A percentile compares a stretch with the other conserved stretches of the same genome.
Conservation (phyloP, 441 rosid genomes). For the Manihot esculenta region DNA sequence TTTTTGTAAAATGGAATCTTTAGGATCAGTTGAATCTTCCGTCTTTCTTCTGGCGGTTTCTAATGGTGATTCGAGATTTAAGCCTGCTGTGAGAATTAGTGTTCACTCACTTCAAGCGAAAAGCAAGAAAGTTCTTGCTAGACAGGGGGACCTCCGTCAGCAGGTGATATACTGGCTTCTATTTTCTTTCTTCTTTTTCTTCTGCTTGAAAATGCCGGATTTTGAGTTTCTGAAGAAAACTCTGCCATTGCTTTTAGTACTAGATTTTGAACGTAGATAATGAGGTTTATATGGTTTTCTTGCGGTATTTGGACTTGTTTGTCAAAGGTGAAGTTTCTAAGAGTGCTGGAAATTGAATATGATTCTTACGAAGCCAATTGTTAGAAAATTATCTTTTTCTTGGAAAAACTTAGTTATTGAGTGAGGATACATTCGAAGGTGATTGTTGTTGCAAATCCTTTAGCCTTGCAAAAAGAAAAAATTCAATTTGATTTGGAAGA, state of each 20-base stretch:
- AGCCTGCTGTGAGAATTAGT: too few relatives aligned
- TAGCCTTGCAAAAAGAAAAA: too few relatives aligned
- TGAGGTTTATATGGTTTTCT: background rate
- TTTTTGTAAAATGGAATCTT: too few relatives aligned
- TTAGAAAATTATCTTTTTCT: background rate
- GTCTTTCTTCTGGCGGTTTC: too few relatives aligned
- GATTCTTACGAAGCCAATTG: background rate
- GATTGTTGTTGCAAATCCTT: too few relatives aligned
- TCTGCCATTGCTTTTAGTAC: background rate
- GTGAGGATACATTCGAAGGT: too few relatives aligned
- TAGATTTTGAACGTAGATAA: background rate
- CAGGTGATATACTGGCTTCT: constrained; percentile 44
- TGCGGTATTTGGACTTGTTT: background rate
- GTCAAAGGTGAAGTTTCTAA: background rate
- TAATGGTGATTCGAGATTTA: too few relatives aligned
- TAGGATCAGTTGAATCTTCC: too few relatives aligned
- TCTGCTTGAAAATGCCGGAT: background rate
- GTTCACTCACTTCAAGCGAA: too few relatives aligned
- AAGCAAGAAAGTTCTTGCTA: constrained; percentile 87
- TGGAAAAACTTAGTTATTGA: too few relatives aligned
- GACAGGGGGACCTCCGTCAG: constrained; percentile 76
- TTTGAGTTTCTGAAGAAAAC: background rate
- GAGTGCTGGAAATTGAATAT: background rate
- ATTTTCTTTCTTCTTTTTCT: background rate
- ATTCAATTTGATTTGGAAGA: too few relatives aligned